Conservation (phyloP, 108 stramenopile species). For the Skeletonema menzelii region DNA sequence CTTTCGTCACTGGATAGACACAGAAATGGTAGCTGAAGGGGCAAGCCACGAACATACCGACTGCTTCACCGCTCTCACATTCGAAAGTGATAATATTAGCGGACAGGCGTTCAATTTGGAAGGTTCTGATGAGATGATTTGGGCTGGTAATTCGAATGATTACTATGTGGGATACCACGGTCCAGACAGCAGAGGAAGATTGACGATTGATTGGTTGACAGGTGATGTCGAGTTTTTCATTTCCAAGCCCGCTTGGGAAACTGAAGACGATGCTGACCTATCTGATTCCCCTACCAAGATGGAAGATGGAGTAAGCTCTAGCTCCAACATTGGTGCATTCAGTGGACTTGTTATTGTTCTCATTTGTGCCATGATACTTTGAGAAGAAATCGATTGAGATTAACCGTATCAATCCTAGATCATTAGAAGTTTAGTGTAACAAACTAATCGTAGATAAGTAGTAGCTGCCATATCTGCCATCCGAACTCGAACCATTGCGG, state of each 20-base stretch:
- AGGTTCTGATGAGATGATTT: constrained; percentile 65
- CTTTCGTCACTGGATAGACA: constrained; percentile 64
- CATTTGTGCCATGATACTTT: no score
- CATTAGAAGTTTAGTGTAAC: no score
- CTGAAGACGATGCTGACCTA: not conserved
- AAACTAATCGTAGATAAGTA: no score
- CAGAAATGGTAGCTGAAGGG: constrained; percentile 22
- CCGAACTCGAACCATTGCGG: no score
- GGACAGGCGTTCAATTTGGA: constrained; percentile 34
- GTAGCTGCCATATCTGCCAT: no score
- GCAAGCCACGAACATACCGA: constrained; percentile 28
- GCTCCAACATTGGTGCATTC: no score
- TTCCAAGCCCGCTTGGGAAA: not conserved
- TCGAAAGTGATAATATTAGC: constrained; percentile 53
- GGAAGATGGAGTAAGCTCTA: no score
- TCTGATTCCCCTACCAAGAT: no score
- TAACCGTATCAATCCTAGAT: no score
- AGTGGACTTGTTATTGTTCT: no score
- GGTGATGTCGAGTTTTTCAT: not conserved
- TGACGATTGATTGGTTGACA: constrained; percentile 34
- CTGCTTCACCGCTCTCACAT: constrained; percentile 65
- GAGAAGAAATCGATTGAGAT: no score
- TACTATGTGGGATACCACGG: constrained; percentile 60
- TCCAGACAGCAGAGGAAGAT: constrained; percentile 20
- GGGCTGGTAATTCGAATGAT: constrained; percentile 64